Evolutionary conservation across 1,284 basidiomycete genomes (phyloP).

Genomic region (Sanghuangporus baumii): DNA sequence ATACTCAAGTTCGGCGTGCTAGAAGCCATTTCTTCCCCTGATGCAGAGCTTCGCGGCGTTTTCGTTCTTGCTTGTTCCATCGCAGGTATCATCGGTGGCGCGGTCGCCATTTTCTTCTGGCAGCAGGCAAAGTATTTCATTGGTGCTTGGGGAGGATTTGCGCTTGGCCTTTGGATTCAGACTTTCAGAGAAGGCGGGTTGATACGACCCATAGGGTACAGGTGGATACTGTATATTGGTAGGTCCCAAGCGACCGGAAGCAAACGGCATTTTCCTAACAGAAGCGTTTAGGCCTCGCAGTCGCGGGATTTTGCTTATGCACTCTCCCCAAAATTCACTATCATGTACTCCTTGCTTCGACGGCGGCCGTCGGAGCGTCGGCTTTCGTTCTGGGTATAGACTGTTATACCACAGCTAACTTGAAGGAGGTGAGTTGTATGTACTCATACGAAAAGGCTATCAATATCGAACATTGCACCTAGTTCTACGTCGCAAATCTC

Average conservation of each 20-base stretch:
- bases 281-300: constrained; percentile 28
- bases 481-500: constrained; percentile 95
- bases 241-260: constrained; percentile 27
- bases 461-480: constrained; percentile 8
- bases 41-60: constrained; percentile 73
- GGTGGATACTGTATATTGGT: constrained; percentile 89
- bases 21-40: constrained; percentile 77
- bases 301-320: constrained; percentile 43
- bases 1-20: constrained; percentile 88
- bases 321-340: constrained; percentile 61
- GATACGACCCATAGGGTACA: constrained; percentile 66
- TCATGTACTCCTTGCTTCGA: constrained; percentile 75
- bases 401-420: constrained; percentile 84
- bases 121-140: constrained; percentile 82
- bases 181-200: constrained; percentile 80
- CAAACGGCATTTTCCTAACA: constrained; percentile 9
- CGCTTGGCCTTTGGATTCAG: constrained; percentile 83
- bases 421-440: constrained; percentile 71
- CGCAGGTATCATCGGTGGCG: constrained; percentile 80
- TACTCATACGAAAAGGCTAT: background rate
- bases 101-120: constrained; percentile 85
- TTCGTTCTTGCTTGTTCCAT: constrained; percentile 82
- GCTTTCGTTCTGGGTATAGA: constrained; percentile 90
- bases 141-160: constrained; percentile 86
- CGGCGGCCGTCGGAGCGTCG: constrained; percentile 87